These are phyloP conservation scores for Scedosporium aurantiacum DNA, from an alignment of 2,329 filamentous ascomycete genomes.

Conservation along the genomic window DNA sequence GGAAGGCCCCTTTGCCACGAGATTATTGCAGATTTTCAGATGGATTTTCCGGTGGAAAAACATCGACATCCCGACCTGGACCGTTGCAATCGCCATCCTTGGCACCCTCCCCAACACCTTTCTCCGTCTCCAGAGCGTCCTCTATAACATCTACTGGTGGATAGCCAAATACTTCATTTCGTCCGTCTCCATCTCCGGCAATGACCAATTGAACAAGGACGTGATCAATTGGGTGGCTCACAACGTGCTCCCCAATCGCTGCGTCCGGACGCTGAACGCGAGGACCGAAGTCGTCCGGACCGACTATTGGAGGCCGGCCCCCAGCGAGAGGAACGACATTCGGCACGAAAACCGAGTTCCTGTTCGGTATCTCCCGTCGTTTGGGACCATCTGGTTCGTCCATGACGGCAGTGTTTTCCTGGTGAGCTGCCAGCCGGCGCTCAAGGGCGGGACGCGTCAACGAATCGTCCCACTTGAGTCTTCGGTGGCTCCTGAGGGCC, in stretches of 20 bases:
- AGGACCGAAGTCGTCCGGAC: conserved; percentile 19
- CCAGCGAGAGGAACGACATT: conserved; percentile 18
- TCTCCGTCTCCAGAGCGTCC: conserved; percentile 17
- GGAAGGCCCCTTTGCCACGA: conserved; percentile 13
- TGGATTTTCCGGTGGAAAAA: conserved; percentile 21
- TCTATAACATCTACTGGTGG: conserved; percentile 23
- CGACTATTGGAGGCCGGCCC: conserved; percentile 13
- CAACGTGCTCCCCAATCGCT: conserved; percentile 19
- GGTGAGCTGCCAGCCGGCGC: conserved; percentile 20
- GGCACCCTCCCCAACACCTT: conserved; percentile 20
- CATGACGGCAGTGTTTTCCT: conserved; percentile 22
- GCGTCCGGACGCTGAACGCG: conserved; percentile 23
- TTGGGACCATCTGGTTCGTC: conserved; percentile 26
- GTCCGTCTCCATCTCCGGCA: conserved; percentile 23
- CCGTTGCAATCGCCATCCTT: conserved; percentile 21
- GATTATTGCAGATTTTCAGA: conserved; percentile 12
- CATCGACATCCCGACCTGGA: conserved; percentile 21
- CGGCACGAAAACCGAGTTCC: conserved; percentile 22
- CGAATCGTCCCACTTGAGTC: conserved; percentile 18
- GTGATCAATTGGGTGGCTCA: conserved; percentile 27
- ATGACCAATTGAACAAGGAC: conserved; percentile 25
- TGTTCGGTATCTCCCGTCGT: conserved; percentile 26
- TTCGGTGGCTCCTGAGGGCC: conserved; percentile 20
- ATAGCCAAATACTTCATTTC: conserved; percentile 25
- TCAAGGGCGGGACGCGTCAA: conserved; percentile 10